These are phyloP conservation scores for Panicum virgatum DNA, from an alignment of 202 grass and related monocot species.

Conservation along the genomic window DNA sequence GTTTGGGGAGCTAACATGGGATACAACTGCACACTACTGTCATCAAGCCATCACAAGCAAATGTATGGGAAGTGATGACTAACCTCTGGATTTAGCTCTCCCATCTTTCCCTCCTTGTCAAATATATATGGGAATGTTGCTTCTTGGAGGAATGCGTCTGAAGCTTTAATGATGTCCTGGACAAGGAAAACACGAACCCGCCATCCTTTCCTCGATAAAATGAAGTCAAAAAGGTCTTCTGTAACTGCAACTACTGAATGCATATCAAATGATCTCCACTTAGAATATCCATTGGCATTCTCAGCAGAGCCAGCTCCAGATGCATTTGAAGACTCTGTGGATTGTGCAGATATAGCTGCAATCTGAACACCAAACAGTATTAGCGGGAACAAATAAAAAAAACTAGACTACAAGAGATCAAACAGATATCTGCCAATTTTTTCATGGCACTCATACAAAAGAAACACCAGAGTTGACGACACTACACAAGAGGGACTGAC, in stretches of 20 bases:
- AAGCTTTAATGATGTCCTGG: conserved; percentile 83
- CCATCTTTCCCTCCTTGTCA: conserved; percentile 39
- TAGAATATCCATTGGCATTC: conserved; percentile 34
- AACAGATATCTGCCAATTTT: neutral
- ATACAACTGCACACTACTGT: neutral
- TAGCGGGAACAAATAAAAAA: conserved; percentile 10
- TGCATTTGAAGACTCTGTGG: conserved; percentile 57
- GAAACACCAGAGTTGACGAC: neutral
- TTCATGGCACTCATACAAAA: neutral
- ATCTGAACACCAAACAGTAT: conserved; percentile 49
- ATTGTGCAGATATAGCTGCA: conserved; percentile 86
- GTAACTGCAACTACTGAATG: conserved; percentile 87
- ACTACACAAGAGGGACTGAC: neutral
- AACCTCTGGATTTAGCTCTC: conserved; percentile 63
- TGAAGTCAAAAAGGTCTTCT: conserved; percentile 88
- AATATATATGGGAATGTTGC: conserved; percentile 66
- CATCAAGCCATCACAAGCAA: neutral
- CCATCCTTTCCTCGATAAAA: conserved; percentile 93
- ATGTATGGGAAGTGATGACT: conserved; percentile 23
- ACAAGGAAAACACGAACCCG: conserved; percentile 90
- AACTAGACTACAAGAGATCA: neutral
- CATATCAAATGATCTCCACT: conserved; percentile 92
- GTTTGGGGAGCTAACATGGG: neutral
- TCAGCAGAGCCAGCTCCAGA: conserved; percentile 36
- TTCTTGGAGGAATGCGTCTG: conserved; percentile 81